Conservation (phyloP, 1,284 basidiomycete species). For the Rhodotorula glutinis region DNA sequence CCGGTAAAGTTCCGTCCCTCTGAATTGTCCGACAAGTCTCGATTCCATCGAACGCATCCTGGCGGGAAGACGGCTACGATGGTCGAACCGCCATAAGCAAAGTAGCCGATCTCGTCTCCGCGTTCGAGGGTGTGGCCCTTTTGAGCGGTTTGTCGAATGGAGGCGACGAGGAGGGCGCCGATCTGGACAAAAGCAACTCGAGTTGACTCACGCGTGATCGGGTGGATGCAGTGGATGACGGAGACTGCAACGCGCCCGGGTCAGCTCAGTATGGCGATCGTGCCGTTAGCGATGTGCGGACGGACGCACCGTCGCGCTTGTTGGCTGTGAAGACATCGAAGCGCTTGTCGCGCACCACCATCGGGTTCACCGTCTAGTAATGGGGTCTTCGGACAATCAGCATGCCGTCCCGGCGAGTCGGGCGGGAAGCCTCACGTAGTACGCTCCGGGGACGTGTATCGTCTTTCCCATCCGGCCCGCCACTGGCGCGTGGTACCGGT, state of each 20-base stretch:
- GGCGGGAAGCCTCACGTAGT: constrained; percentile 13
- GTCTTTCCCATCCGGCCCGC: constrained; percentile 59
- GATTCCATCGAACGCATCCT: constrained; percentile 77
- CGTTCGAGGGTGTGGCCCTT: constrained; percentile 49
- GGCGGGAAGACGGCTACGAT: constrained; percentile 84
- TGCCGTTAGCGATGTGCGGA: background rate
- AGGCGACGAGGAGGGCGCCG: constrained; percentile 56
- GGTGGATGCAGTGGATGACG: constrained; percentile 8
- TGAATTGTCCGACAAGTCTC: constrained; percentile 67
- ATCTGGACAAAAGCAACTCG: constrained; percentile 43
- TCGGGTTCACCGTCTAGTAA: constrained; percentile 62
- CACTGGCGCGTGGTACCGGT: constrained; percentile 69
- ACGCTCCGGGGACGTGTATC: constrained; percentile 49
- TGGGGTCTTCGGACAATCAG: constrained; percentile 41
- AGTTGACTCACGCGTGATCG: background rate
- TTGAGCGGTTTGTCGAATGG: constrained; percentile 51
- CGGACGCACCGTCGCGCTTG: constrained; percentile 47
- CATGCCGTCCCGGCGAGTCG: constrained; percentile 11
- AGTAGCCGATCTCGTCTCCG: constrained; percentile 56
- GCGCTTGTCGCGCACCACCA: constrained; percentile 66
- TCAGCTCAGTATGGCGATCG: background rate
- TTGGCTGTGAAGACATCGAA: constrained; percentile 72
- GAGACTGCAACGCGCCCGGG: constrained; percentile 7
- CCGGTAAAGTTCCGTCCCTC: constrained; percentile 47
- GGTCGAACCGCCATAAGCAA: constrained; percentile 82